Evolutionary conservation across 306 rosid genomes (phyloP).

Genomic region (Cucurbita pepo): DNA sequence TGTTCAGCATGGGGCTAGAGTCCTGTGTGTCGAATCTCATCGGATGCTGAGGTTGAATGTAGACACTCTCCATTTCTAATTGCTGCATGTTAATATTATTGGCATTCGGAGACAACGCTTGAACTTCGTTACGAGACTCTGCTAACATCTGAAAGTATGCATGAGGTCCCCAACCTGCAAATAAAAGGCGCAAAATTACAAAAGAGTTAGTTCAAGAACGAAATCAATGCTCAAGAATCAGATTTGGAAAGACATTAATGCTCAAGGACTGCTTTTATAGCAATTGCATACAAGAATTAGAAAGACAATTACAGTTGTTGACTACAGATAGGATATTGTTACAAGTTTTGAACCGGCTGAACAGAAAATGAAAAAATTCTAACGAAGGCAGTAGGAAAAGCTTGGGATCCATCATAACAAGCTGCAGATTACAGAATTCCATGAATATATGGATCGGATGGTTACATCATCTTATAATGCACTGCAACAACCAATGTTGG

Average conservation of each 20-base stretch:
- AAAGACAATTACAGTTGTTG: not conserved
- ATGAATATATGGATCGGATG: not conserved
- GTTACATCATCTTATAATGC: not conserved
- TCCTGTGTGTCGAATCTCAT: conserved; percentile 2
- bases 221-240: not conserved
- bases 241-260: too few relatives aligned
- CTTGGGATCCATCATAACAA: not conserved
- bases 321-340: not conserved
- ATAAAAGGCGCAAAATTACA: not conserved
- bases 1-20: conserved; percentile 35
- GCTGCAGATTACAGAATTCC: not conserved
- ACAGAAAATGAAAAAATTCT: not conserved
- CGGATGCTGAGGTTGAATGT: conserved; percentile 1
- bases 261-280: not conserved
- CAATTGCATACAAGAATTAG: not conserved
- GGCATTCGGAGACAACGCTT: not conserved
- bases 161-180: conserved; percentile 12
- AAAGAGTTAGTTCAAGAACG: not conserved
- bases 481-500: not conserved
- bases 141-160: conserved; percentile 14
- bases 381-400: not conserved
- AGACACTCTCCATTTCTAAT: not conserved
- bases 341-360: not conserved
- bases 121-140: conserved; percentile 12
- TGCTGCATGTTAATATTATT: not conserved